A percentile compares a stretch with the other conserved stretches of the same genome.
Evolutionary conservation across 768 basidiomycete genomes (phyloP).

Genomic region (Austroboletus eburneus): DNA sequence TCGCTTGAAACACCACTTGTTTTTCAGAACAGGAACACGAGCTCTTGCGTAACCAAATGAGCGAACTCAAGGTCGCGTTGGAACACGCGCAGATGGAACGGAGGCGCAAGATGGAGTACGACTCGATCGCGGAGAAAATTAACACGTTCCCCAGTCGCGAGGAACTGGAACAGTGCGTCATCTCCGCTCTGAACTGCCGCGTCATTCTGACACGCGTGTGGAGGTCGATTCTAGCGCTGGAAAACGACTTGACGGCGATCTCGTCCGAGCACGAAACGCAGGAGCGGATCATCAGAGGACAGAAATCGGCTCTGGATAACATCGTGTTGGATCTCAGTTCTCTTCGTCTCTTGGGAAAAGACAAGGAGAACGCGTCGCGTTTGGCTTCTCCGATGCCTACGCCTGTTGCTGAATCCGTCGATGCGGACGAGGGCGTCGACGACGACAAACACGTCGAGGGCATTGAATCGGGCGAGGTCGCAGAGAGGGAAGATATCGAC

Average conservation of each 20-base stretch:
- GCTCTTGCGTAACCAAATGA: constrained; percentile 63
- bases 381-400: constrained; percentile 41
- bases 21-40: constrained; percentile 65
- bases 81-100: constrained; percentile 78
- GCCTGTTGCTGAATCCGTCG: constrained; percentile 42
- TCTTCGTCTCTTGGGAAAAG: constrained; percentile 67
- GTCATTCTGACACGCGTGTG: constrained; percentile 3
- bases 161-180: constrained; percentile 69
- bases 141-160: constrained; percentile 72
- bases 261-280: constrained; percentile 72
- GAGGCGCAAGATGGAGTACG: constrained; percentile 81
- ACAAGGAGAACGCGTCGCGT: constrained; percentile 47
- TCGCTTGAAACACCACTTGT: background rate
- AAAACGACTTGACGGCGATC: constrained; percentile 77
- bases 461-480: constrained; percentile 41
- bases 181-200: too few species aligned
- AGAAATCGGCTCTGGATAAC: constrained; percentile 61
- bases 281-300: constrained; percentile 57
- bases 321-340: constrained; percentile 61
- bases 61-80: constrained; percentile 68
- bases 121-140: constrained; percentile 77
- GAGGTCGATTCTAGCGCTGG: constrained; percentile 65
- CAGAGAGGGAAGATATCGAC: constrained; percentile 37
- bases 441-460: constrained; percentile 38
- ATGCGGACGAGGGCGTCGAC: constrained; percentile 24